Evolutionary conservation across 2,329 filamentous ascomycete genomes (phyloP).

Genomic region (Trichophyton schoenleinii): DNA sequence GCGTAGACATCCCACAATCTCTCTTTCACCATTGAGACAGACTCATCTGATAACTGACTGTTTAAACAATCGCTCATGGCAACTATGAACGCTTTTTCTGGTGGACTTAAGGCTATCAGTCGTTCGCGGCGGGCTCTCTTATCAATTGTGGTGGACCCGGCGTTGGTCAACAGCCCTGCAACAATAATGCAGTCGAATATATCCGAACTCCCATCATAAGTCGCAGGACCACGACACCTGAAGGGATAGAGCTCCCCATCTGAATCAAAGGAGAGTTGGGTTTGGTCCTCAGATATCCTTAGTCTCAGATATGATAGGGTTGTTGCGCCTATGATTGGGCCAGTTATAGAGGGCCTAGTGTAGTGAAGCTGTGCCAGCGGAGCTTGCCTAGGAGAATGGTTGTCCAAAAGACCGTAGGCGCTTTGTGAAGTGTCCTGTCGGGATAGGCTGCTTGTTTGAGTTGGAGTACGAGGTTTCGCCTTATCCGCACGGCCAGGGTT

Average conservation of each 20-base stretch:
- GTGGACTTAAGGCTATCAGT: background rate
- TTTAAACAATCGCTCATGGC: slow-evolving; percentile 3
- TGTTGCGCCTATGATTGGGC: background rate
- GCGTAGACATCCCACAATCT: background rate
- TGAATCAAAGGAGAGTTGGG: slow-evolving; percentile 14
- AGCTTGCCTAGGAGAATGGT: background rate
- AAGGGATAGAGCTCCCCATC: slow-evolving; percentile 16
- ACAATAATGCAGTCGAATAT: slow-evolving; percentile 24
- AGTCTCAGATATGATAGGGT: slow-evolving; percentile 14
- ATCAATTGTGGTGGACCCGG: slow-evolving; percentile 25
- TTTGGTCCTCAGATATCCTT: slow-evolving; percentile 4
- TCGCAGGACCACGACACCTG: slow-evolving; percentile 24
- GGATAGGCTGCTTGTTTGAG: background rate
- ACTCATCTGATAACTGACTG: slow-evolving; percentile 6
- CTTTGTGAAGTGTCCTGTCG: background rate
- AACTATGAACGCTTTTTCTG: slow-evolving; percentile 6
- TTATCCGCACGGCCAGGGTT: too few species aligned
- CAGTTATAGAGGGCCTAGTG: background rate
- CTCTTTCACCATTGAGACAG: background rate
- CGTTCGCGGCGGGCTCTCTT: slow-evolving; percentile 7
- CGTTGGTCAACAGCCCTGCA: slow-evolving; percentile 25
- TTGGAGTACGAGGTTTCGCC: too few species aligned
- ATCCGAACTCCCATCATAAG: slow-evolving; percentile 14
- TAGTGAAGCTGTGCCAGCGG: background rate
- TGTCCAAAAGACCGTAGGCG: background rate